These are phyloP conservation scores for Colletotrichum chrysophilum DNA, from an alignment of 2,329 filamentous ascomycete species.

Conservation along the genomic window DNA sequence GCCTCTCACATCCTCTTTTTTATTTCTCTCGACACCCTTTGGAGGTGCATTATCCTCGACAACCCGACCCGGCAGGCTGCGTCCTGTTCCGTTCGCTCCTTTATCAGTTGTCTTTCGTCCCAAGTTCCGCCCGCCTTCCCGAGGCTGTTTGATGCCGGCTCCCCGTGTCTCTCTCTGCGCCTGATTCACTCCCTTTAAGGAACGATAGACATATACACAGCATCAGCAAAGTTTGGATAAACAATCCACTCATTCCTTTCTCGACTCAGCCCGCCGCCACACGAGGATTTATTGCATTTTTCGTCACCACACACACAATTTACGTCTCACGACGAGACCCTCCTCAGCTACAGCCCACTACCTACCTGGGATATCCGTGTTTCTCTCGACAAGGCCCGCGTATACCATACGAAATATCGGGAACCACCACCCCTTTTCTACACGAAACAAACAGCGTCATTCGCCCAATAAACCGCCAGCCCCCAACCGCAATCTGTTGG, in stretches of 20 bases:
- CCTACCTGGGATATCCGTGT: constrained; percentile 15
- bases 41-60: neutral
- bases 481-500: neutral
- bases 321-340: neutral
- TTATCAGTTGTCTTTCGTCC: neutral
- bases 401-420: neutral
- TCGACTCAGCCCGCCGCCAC: constrained; percentile 5
- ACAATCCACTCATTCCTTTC: neutral
- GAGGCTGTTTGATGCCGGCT: constrained; percentile 4
- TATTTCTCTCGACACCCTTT: neutral
- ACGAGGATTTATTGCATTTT: neutral
- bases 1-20: neutral
- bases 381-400: neutral
- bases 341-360: neutral
- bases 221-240: neutral
- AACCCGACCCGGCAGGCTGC: constrained; percentile 1
- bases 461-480: neutral
- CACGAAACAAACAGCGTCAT: neutral
- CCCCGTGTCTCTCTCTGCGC: constrained; percentile 2
- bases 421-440: constrained; percentile 4
- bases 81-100: constrained; percentile 14
- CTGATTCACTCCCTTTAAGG: neutral
- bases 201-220: neutral
- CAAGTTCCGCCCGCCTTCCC: neutral
- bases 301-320: neutral